Percentiles rank a stretch among this genome's conserved stretches.
Conservation (phyloP, 345 rosid genomes). For the Kernera saxatilis region DNA sequence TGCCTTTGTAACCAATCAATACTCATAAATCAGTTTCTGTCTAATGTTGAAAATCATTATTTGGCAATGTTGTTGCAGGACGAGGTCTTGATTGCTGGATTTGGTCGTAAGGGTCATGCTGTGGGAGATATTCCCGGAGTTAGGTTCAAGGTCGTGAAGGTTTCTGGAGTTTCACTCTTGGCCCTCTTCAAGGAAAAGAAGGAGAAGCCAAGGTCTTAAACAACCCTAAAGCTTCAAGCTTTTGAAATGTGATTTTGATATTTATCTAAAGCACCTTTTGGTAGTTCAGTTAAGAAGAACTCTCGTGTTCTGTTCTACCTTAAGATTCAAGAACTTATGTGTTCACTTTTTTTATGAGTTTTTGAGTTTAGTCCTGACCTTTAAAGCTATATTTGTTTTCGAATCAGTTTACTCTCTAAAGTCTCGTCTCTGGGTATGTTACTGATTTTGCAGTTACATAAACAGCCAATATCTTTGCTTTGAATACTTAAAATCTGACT, state of each 20-base stretch:
- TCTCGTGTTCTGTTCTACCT: not conserved
- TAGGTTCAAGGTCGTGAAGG: slow-evolving; percentile 77
- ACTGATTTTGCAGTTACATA: too few species aligned
- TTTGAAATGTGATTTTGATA: slow-evolving; percentile 12
- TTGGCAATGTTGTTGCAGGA: slow-evolving; percentile 33
- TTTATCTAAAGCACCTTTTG: not conserved
- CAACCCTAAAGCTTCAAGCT: not conserved
- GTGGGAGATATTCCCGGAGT: slow-evolving; percentile 85
- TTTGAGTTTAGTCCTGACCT: not conserved
- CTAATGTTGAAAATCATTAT: not conserved
- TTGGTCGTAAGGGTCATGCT: slow-evolving; percentile 71
- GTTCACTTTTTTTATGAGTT: not conserved
- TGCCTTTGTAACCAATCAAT: not conserved
- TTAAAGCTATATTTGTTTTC: not conserved
- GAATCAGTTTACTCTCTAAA: not conserved
- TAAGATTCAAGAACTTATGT: not conserved
- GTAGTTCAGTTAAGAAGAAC: not conserved
- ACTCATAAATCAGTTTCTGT: not conserved
- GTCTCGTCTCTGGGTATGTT: fast-evolving
- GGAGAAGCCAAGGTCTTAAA: slow-evolving; percentile 50
- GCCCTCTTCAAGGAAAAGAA: slow-evolving; percentile 54
- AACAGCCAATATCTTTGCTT: not conserved
- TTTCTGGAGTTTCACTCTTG: slow-evolving; percentile 65
- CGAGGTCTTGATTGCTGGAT: slow-evolving; percentile 72
- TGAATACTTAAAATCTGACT: not conserved